Percentiles rank a stretch among this genome's conserved stretches.
phyloP scores from a whole-genome alignment of 257 asterid species.

The Schizonepeta tenuifolia region DNA sequence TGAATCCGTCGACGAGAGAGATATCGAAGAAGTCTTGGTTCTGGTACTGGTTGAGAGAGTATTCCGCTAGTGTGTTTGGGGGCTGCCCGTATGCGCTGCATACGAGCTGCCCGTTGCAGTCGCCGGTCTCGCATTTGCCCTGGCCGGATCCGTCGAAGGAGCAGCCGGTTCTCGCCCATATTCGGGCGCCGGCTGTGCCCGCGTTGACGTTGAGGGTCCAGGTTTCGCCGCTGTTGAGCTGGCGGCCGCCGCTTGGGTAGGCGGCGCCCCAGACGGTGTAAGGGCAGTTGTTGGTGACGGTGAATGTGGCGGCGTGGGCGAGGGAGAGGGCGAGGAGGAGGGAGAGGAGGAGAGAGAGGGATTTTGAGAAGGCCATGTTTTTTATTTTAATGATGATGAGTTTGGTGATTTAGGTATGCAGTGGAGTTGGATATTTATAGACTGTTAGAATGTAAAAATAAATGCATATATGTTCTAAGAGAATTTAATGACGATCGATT shows the following conservation, averaged over 20 bases:
- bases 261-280: constrained; percentile 55
- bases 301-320: constrained; percentile 42
- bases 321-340: neutral
- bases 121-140: constrained; percentile 56
- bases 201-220: constrained; percentile 46
- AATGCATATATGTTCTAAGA: too few species aligned
- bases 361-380: neutral
- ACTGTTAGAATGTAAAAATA: too few species aligned
- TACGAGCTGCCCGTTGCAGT: constrained; percentile 46
- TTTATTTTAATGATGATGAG: too few species aligned
- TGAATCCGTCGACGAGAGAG: constrained; percentile 68
- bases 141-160: constrained; percentile 40
- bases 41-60: constrained; percentile 42
- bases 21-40: constrained; percentile 61
- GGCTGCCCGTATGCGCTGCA: constrained; percentile 57
- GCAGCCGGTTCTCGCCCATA: constrained; percentile 54
- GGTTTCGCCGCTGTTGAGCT: constrained; percentile 41
- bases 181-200: constrained; percentile 37
- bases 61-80: constrained; percentile 67
- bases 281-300: constrained; percentile 49
- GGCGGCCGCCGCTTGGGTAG: constrained; percentile 55
- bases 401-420: neutral
- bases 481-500: too few species aligned
- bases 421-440: neutral
- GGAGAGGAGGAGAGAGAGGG: neutral